These are phyloP conservation scores for Crucihimalaya himalaica DNA, from an alignment of 345 rosid species.

Conservation along the genomic window DNA sequence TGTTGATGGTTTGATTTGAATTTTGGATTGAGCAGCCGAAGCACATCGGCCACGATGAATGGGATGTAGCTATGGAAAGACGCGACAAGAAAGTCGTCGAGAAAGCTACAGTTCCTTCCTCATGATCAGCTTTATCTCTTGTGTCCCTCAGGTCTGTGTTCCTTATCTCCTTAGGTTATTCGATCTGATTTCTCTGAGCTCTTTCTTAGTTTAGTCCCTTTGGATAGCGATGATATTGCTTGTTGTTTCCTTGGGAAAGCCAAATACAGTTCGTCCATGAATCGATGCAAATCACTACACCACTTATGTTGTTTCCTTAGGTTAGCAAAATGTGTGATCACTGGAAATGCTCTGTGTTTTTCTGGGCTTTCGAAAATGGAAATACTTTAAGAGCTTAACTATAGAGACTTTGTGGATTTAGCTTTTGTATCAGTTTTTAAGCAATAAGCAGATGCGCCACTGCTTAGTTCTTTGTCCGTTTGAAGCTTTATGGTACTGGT, in stretches of 20 bases:
- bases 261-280: not conserved
- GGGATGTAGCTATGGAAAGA: conserved; percentile 97
- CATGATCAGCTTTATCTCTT: conserved; percentile 39
- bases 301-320: conserved; percentile 4
- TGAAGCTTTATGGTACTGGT: not conserved
- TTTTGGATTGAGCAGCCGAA: conserved; percentile 58
- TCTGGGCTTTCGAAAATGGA: not conserved
- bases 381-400: not conserved
- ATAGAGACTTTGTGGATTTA: not conserved
- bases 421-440: not conserved
- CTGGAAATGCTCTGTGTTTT: not conserved
- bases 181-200: not conserved
- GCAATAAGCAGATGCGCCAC: not conserved
- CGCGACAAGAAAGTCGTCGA: conserved; percentile 89
- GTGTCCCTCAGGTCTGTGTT: conserved; percentile 20
- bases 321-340: not conserved
- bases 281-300: not conserved
- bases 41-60: conserved; percentile 87
- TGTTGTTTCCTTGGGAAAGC: not conserved
- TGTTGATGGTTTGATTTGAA: conserved; percentile 11
- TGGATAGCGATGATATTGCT: not conserved
- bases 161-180: not conserved
- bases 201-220: not conserved
- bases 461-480: conserved; percentile 11
- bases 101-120: conserved; percentile 46